phyloP scores from a whole-genome alignment of 2,329 filamentous ascomycete genomes.

The Neoarthrinium moseri region DNA sequence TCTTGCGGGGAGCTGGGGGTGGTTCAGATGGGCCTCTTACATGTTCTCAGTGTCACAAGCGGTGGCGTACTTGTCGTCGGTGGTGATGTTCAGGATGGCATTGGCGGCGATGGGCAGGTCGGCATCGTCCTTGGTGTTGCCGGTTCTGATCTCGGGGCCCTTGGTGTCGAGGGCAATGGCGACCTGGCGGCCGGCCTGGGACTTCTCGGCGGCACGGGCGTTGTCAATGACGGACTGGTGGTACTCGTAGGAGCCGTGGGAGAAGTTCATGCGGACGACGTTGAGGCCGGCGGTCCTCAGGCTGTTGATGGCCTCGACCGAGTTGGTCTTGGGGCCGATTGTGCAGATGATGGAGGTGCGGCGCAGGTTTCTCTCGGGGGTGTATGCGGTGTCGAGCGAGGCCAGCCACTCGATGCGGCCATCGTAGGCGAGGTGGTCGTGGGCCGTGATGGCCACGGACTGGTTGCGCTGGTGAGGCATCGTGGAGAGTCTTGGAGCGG shows the following conservation, averaged over 20 bases:
- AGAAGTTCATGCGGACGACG: slow-evolving; percentile 99
- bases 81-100: slow-evolving; percentile 90
- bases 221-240: slow-evolving; percentile 98
- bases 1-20: background rate
- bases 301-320: slow-evolving; percentile 92
- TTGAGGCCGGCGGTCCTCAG: slow-evolving; percentile 90
- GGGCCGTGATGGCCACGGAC: slow-evolving; percentile 60
- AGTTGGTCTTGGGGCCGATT: slow-evolving; percentile 99
- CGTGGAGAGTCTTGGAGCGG: too few species aligned
- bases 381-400: slow-evolving; percentile 82
- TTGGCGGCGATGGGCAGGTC: slow-evolving; percentile 86
- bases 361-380: slow-evolving; percentile 85
- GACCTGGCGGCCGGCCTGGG: slow-evolving; percentile 77
- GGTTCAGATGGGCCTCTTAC: slow-evolving; percentile 50
- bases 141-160: slow-evolving; percentile 61
- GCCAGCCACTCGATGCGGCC: slow-evolving; percentile 66
- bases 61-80: slow-evolving; percentile 87
- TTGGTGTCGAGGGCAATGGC: slow-evolving; percentile 88
- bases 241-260: slow-evolving; percentile 91
- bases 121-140: slow-evolving; percentile 76
- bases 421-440: slow-evolving; percentile 83
- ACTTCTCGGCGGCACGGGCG: slow-evolving; percentile 79
- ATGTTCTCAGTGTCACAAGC: slow-evolving; percentile 88
- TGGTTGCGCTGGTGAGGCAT: slow-evolving; percentile 17
- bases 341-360: slow-evolving; percentile 98